These are phyloP conservation scores for Penicillium sp. DNA, from an alignment of 2,329 filamentous ascomycete species.

Conservation along the genomic window DNA sequence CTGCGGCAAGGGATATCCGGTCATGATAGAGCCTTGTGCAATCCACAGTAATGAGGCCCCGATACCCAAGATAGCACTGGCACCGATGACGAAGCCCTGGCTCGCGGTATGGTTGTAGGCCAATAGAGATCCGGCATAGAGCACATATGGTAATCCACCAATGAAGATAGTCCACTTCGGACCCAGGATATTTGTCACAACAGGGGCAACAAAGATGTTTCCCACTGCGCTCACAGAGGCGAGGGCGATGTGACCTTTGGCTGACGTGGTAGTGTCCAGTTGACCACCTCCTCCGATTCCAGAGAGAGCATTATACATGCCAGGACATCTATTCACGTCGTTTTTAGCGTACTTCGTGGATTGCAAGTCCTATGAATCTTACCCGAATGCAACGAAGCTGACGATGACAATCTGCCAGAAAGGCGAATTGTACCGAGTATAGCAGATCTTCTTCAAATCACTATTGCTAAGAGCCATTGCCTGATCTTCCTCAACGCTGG, in stretches of 20 bases:
- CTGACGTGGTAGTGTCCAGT: conserved; percentile 10
- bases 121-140: conserved; percentile 13
- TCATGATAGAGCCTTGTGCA: conserved; percentile 17
- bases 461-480: background rate
- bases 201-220: conserved; percentile 12
- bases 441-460: conserved; percentile 3
- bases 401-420: conserved; percentile 17
- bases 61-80: conserved; percentile 11
- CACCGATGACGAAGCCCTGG: conserved; percentile 15
- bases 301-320: conserved; percentile 16
- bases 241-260: conserved; percentile 14
- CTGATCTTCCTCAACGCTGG: background rate
- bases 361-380: background rate
- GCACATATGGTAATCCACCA: conserved; percentile 10
- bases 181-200: conserved; percentile 11
- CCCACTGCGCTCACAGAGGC: conserved; percentile 13
- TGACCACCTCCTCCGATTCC: conserved; percentile 15
- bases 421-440: conserved; percentile 12
- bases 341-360: background rate
- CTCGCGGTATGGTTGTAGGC: conserved; percentile 8
- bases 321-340: conserved; percentile 5
- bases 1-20: conserved; percentile 11
- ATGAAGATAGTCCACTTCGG: conserved; percentile 15
- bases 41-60: conserved; percentile 15
- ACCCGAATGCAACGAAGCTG: conserved; percentile 16